phyloP scores from a whole-genome alignment of 176 grass and related monocot genomes.

The Juncus effusus region DNA sequence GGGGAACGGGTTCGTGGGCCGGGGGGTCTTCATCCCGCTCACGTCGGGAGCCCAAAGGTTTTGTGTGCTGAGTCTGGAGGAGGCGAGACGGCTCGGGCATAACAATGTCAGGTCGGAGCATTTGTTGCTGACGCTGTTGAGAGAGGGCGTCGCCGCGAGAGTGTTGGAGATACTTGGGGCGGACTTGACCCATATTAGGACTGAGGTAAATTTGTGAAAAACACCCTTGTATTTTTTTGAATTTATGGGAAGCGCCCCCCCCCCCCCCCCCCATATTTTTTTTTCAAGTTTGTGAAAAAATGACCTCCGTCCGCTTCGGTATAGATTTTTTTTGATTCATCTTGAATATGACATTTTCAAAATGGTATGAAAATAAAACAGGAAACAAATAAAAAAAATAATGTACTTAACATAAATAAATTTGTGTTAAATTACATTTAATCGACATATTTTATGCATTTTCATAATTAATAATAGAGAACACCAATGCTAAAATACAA shows the following conservation, averaged over 20 bases:
- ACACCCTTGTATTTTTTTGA: neutral
- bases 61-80: constrained; percentile 81
- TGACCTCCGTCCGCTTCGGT: neutral
- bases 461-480: too few relatives aligned
- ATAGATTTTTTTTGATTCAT: neutral
- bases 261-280: too few relatives aligned
- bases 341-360: constrained; percentile 3
- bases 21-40: constrained; percentile 74
- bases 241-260: neutral
- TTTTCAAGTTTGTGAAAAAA: too few relatives aligned
- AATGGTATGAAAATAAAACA: neutral
- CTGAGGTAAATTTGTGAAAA: constrained; percentile 62
- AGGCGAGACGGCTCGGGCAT: constrained; percentile 90
- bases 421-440: too few relatives aligned
- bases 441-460: too few relatives aligned
- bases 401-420: too few relatives aligned
- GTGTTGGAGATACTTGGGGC: constrained; percentile 88
- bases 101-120: constrained; percentile 98
- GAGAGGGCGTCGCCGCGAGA: constrained; percentile 82
- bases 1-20: constrained; percentile 85
- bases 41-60: constrained; percentile 83
- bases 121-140: constrained; percentile 87
- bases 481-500: too few relatives aligned
- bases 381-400: constrained; percentile 10
- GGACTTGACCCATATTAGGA: constrained; percentile 78